phyloP scores from a whole-genome alignment of 2,329 filamentous ascomycete genomes.

The Dendryphion nanum region DNA sequence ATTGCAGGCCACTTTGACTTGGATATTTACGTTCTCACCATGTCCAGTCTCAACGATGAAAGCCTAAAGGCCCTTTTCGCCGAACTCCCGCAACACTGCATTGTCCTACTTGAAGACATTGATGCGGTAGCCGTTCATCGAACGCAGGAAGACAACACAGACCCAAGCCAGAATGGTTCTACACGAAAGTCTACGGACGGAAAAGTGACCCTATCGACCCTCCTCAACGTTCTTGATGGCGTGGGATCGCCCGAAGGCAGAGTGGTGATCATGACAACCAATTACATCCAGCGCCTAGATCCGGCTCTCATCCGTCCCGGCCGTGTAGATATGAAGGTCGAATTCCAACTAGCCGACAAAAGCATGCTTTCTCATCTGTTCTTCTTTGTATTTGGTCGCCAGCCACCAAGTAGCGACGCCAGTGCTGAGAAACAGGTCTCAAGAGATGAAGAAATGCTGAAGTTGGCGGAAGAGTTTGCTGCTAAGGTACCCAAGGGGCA shows the following conservation, averaged over 20 bases:
- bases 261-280: constrained; percentile 78
- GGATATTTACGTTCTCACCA: constrained; percentile 12
- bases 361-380: constrained; percentile 6
- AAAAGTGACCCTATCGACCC: constrained; percentile 70
- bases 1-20: constrained; percentile 4
- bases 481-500: background rate
- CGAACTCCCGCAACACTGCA: constrained; percentile 10
- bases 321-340: constrained; percentile 64
- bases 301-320: constrained; percentile 67
- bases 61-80: constrained; percentile 11
- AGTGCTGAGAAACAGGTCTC: too few relatives aligned
- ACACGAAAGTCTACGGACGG: background rate
- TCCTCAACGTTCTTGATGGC: constrained; percentile 79
- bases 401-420: background rate
- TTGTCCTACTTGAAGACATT: constrained; percentile 16
- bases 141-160: background rate
- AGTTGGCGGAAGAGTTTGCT: background rate
- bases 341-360: constrained; percentile 44
- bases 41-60: constrained; percentile 9
- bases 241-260: constrained; percentile 68
- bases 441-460: too few relatives aligned
- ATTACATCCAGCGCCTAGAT: constrained; percentile 57
- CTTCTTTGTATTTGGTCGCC: constrained; percentile 10
- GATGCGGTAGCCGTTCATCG: constrained; percentile 4
- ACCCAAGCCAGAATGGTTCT: constrained; percentile 3